phyloP scores from a whole-genome alignment of 1,139 yeast genomes.

The Oligophagozyma castellii region DNA sequence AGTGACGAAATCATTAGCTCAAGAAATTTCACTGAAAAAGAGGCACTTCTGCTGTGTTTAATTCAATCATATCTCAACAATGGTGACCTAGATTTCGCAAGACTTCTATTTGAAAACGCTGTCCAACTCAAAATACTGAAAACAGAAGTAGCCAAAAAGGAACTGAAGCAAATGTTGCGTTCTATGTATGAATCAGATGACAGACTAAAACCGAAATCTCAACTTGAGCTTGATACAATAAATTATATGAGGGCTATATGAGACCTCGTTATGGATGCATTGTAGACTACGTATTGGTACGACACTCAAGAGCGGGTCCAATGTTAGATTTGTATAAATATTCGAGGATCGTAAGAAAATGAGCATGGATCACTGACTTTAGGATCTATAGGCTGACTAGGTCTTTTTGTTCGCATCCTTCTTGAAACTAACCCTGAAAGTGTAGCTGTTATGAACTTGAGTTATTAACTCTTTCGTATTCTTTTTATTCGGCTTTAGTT shows the following conservation, averaged over 20 bases:
- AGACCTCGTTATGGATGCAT: too few species aligned
- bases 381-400: too few species aligned
- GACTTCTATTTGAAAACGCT: conserved; percentile 45
- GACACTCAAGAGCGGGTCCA: too few species aligned
- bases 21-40: conserved; percentile 32
- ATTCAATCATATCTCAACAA: conserved; percentile 35
- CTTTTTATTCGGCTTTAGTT: too few species aligned
- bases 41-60: conserved; percentile 40
- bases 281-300: too few species aligned
- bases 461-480: too few species aligned
- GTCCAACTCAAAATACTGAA: conserved; percentile 6
- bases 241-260: neutral
- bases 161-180: neutral
- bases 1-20: conserved; percentile 22
- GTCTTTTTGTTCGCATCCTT: too few species aligned
- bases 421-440: too few species aligned
- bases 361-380: too few species aligned
- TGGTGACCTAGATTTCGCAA: conserved; percentile 50
- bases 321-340: too few species aligned
- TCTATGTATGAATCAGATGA: neutral
- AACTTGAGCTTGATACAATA: neutral
- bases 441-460: too few species aligned
- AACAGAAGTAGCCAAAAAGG: neutral
- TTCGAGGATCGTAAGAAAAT: too few species aligned
- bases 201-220: neutral